These are phyloP conservation scores for Mortierella sp. DNA, from an alignment of 371 early-diverging fungal species.

Conservation along the genomic window DNA sequence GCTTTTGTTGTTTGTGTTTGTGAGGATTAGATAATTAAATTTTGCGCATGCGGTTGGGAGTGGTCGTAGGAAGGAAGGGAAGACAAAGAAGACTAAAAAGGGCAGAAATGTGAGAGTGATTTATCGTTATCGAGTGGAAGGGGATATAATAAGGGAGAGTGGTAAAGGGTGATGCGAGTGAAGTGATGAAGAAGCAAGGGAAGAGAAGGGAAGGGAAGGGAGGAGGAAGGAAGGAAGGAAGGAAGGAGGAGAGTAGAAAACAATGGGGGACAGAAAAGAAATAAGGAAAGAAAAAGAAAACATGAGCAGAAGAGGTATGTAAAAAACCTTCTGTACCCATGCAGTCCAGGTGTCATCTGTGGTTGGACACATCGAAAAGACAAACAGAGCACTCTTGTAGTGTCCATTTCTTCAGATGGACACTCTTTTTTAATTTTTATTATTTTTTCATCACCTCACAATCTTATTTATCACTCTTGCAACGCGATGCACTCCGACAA, in stretches of 20 bases:
- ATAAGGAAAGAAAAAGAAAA: not conserved
- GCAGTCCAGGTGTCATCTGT: not conserved
- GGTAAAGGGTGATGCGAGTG: too few species aligned
- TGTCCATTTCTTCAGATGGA: not conserved
- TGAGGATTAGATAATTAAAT: not conserved
- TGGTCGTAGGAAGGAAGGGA: not conserved
- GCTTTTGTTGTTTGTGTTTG: not conserved
- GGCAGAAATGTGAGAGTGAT: not conserved
- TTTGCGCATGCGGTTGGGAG: not conserved
- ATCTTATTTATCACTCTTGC: not conserved
- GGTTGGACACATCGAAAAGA: not conserved
- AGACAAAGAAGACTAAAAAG: too few species aligned
- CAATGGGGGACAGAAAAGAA: not conserved
- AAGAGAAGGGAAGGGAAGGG: not conserved
- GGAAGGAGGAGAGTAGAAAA: not conserved
- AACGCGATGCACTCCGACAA: conserved; percentile 1
- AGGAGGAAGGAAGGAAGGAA: not conserved
- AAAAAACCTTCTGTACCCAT: not conserved
- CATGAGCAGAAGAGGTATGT: not conserved
- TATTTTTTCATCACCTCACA: not conserved
- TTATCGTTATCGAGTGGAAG: not conserved
- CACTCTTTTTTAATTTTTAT: not conserved
- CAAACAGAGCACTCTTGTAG: not conserved
- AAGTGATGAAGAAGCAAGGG: not conserved
- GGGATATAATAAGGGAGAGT: not conserved